These are phyloP conservation scores for Globisporangium paddicum DNA, from an alignment of 352 stramenopile species.

Conservation along the genomic window DNA sequence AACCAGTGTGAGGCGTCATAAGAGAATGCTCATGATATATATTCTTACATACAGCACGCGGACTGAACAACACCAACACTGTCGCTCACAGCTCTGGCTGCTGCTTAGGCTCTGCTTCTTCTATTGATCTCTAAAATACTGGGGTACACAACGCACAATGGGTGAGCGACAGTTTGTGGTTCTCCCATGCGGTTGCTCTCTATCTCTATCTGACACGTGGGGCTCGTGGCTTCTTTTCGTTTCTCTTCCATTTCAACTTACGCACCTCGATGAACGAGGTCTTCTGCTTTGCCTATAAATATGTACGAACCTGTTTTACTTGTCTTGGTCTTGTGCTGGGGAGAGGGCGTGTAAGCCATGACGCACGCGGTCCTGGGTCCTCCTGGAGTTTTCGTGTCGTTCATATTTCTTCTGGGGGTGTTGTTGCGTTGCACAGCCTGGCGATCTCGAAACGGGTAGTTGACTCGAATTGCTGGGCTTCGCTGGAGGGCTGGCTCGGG, in stretches of 20 bases:
- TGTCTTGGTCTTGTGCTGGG: conserved; percentile 19
- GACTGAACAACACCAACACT: no score
- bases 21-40: neutral
- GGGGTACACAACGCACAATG: neutral
- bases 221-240: neutral
- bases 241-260: conserved; percentile 41
- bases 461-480: neutral
- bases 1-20: neutral
- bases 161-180: neutral
- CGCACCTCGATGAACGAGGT: conserved; percentile 4
- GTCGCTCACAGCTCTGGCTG: neutral
- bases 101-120: conserved; percentile 2
- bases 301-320: conserved; percentile 46
- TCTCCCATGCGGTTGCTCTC: neutral
- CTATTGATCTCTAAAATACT: conserved; percentile 5
- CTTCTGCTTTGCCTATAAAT: conserved; percentile 36
- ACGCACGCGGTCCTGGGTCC: conserved; percentile 8
- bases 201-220: conserved; percentile 5
- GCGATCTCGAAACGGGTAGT: neutral
- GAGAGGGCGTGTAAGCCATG: conserved; percentile 11
- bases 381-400: conserved; percentile 10
- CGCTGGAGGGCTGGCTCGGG: neutral
- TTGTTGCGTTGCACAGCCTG: neutral
- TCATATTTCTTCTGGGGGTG: neutral
- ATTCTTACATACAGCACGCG: conserved; percentile 7